phyloP scores from a whole-genome alignment of 805 yeast species.

The Starmerella vaccinii region DNA sequence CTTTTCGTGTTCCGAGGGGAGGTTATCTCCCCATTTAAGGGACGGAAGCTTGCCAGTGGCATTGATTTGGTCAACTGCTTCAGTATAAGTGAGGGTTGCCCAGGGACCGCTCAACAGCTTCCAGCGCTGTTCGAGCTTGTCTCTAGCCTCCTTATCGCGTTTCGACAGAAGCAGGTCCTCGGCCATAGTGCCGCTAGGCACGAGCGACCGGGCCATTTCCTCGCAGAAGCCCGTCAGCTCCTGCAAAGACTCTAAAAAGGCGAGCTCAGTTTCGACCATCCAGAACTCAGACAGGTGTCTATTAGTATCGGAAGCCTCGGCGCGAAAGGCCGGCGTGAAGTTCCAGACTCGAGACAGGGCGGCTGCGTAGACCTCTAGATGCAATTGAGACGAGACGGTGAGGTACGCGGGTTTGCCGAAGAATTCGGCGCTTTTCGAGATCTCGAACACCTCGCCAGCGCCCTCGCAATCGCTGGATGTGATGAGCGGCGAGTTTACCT shows the following conservation, averaged over 20 bases:
- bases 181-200: slow-evolving; percentile 23
- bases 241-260: slow-evolving; percentile 45
- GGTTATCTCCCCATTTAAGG: slow-evolving; percentile 60
- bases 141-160: slow-evolving; percentile 32
- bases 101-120: slow-evolving; percentile 42
- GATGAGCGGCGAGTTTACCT: slow-evolving; percentile 75
- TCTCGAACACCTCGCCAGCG: slow-evolving; percentile 78
- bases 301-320: slow-evolving; percentile 83
- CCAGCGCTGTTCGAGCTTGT: slow-evolving; percentile 49
- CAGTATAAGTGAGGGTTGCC: slow-evolving; percentile 62
- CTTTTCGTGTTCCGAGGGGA: slow-evolving; percentile 83
- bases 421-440: slow-evolving; percentile 37
- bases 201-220: slow-evolving; percentile 51
- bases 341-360: slow-evolving; percentile 80
- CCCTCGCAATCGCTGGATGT: slow-evolving; percentile 95
- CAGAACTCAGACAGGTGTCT: slow-evolving; percentile 91
- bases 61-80: slow-evolving; percentile 54
- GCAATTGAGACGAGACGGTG: slow-evolving; percentile 88
- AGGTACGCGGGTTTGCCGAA: slow-evolving; percentile 60
- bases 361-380: slow-evolving; percentile 67
- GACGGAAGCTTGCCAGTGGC: slow-evolving; percentile 28
- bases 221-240: slow-evolving; percentile 62
- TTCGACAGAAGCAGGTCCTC: slow-evolving; percentile 26
- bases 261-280: slow-evolving; percentile 92
- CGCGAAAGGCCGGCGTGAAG: slow-evolving; percentile 83